Evolutionary conservation across 78 protist genomes (phyloP).

Genomic region (Cavenderia fasciculata): DNA sequence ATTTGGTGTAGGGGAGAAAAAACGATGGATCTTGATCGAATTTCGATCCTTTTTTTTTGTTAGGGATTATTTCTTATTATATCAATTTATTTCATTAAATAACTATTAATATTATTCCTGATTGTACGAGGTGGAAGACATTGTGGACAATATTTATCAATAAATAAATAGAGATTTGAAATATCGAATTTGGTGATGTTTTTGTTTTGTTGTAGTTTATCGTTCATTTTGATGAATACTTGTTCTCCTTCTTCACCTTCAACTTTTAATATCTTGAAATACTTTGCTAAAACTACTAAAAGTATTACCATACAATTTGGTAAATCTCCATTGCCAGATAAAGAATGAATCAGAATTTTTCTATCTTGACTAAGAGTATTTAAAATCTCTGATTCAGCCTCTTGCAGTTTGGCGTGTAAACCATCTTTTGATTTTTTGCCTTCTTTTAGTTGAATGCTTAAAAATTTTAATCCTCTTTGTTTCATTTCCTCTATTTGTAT

Average conservation of each 20-base stretch:
- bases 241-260: too few species aligned
- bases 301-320: slow-evolving; percentile 40
- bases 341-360: slow-evolving; percentile 38
- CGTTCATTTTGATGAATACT: background rate
- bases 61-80: too few species aligned
- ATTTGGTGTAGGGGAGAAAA: too few species aligned
- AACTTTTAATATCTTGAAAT: background rate
- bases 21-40: too few species aligned
- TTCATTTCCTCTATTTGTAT: background rate
- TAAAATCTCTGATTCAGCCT: slow-evolving; percentile 5
- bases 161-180: slow-evolving; percentile 10
- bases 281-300: slow-evolving; percentile 14
- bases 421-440: slow-evolving; percentile 43
- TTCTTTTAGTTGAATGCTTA: slow-evolving; percentile 29
- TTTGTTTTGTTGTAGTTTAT: background rate
- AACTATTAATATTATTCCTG: slow-evolving; percentile 16
- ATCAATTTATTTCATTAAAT: too few species aligned
- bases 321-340: slow-evolving; percentile 6
- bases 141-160: slow-evolving; percentile 37
- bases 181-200: slow-evolving; percentile 25
- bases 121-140: slow-evolving; percentile 32
- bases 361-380: background rate
- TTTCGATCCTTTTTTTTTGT: too few species aligned
- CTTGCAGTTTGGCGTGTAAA: background rate
- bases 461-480: background rate